Evolutionary conservation across 2,329 filamentous ascomycete species (phyloP).

Genomic region (Coniochaeta prunicola): DNA sequence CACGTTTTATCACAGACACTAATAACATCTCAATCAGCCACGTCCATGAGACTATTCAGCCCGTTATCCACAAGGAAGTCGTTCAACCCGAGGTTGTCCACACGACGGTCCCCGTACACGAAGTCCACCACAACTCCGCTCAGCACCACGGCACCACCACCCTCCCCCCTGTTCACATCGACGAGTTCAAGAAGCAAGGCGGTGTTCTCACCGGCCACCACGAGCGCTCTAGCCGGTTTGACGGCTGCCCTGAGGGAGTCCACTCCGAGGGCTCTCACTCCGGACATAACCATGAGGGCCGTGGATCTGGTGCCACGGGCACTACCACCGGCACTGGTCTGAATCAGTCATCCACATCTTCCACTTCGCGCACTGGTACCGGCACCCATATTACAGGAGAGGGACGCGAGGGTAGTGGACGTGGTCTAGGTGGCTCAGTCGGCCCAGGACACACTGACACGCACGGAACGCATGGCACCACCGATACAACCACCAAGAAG

Average conservation of each 20-base stretch:
- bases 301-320: neutral
- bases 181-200: slow-evolving; percentile 52
- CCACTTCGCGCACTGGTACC: neutral
- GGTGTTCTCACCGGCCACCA: slow-evolving; percentile 46
- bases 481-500: slow-evolving; percentile 23
- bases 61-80: slow-evolving; percentile 62
- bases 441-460: neutral
- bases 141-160: slow-evolving; percentile 59
- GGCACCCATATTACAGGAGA: neutral
- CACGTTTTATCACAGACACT: neutral
- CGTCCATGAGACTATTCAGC: slow-evolving; percentile 63
- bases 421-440: neutral
- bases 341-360: neutral
- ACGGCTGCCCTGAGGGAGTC: slow-evolving; percentile 46
- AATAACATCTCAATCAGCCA: slow-evolving; percentile 25
- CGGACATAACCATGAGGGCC: neutral
- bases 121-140: slow-evolving; percentile 60
- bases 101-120: slow-evolving; percentile 65
- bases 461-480: slow-evolving; percentile 2
- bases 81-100: slow-evolving; percentile 62
- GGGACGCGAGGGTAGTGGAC: neutral
- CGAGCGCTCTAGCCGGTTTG: slow-evolving; percentile 48
- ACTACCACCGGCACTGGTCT: neutral
- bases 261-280: slow-evolving; percentile 26
- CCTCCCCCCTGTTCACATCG: slow-evolving; percentile 56